These are phyloP conservation scores for Trichomonas vaginalis DNA, from an alignment of 208 protist species.

Conservation along the genomic window DNA sequence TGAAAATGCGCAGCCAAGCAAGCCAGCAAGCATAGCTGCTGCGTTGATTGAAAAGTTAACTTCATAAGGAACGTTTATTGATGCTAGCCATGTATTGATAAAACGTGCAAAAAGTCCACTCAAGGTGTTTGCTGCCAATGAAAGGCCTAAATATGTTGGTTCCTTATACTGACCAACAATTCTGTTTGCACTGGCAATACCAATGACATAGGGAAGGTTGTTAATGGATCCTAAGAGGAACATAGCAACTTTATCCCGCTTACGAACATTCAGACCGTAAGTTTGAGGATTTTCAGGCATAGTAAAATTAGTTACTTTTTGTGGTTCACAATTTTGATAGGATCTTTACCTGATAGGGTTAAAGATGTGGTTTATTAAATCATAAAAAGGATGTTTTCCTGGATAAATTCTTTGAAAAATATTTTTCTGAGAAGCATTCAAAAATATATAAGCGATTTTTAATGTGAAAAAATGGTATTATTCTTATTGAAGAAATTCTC, in stretches of 20 bases:
- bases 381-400: too few species aligned
- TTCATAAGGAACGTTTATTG: not conserved
- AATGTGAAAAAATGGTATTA: too few species aligned
- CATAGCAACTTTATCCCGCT: not conserved
- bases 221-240: not conserved
- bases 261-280: not conserved
- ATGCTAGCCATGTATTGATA: not conserved
- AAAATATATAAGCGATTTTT: too few species aligned
- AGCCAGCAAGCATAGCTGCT: not conserved
- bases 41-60: not conserved
- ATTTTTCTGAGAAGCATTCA: too few species aligned
- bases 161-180: not conserved
- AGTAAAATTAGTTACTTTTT: too few species aligned
- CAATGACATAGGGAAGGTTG: not conserved
- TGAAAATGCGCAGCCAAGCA: not conserved
- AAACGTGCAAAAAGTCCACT: not conserved
- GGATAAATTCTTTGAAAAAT: too few species aligned
- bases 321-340: too few species aligned
- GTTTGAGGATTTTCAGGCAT: not conserved
- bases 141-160: not conserved
- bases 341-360: too few species aligned
- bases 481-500: too few species aligned
- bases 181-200: not conserved
- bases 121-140: not conserved
- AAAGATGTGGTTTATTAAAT: too few species aligned